Conservation (phyloP, 2,329 filamentous ascomycete species). For the Sporothrix globosa region DNA sequence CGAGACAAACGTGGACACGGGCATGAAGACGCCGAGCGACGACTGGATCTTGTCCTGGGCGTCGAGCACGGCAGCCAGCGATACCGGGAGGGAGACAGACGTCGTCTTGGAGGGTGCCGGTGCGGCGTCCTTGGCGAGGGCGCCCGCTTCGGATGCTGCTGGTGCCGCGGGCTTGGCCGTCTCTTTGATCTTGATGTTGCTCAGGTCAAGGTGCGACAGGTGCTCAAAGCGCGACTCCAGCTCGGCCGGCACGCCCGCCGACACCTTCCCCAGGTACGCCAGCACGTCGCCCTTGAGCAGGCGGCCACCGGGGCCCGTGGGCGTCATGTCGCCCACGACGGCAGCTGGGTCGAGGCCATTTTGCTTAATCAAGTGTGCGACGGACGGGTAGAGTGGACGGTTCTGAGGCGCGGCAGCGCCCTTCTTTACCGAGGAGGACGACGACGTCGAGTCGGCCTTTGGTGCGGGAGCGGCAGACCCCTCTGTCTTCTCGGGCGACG, state of each 20-base stretch:
- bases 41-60: conserved; percentile 79
- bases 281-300: conserved; percentile 95
- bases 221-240: conserved; percentile 73
- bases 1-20: conserved; percentile 82
- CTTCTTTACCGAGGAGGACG: conserved; percentile 47
- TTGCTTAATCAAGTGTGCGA: conserved; percentile 77
- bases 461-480: conserved; percentile 25
- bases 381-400: conserved; percentile 79
- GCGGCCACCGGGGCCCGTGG: conserved; percentile 84
- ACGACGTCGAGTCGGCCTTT: not conserved
- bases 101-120: conserved; percentile 44
- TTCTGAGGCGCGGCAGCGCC: conserved; percentile 53
- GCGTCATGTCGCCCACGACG: conserved; percentile 78
- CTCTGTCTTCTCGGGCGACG: not conserved
- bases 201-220: conserved; percentile 84
- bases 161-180: conserved; percentile 36
- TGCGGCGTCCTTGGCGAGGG: conserved; percentile 41
- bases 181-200: conserved; percentile 81
- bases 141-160: conserved; percentile 46
- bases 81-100: conserved; percentile 73
- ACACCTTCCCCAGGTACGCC: conserved; percentile 80
- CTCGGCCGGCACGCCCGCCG: conserved; percentile 69
- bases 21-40: conserved; percentile 76
- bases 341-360: conserved; percentile 71
- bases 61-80: conserved; percentile 75